These are phyloP conservation scores for Escovopsis sp. DNA, from an alignment of 2,329 filamentous ascomycete genomes.

Conservation along the genomic window DNA sequence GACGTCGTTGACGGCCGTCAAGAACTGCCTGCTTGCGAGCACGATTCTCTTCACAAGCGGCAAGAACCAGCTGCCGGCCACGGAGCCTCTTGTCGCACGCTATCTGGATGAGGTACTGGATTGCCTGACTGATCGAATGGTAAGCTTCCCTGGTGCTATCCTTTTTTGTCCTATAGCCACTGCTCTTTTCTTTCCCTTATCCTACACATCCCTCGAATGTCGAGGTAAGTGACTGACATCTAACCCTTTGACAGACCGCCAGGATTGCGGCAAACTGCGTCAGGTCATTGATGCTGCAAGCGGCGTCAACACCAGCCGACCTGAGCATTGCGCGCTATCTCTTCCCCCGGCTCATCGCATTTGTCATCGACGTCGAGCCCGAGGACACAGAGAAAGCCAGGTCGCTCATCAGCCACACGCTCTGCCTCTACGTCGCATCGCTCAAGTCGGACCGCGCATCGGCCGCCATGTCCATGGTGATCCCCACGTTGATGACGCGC, in stretches of 20 bases:
- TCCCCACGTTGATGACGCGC: conserved; percentile 61
- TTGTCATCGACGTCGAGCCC: conserved; percentile 51
- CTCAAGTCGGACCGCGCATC: conserved; percentile 30
- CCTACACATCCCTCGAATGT: too few species aligned
- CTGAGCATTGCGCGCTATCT: conserved; percentile 60
- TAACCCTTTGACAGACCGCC: conserved; percentile 49
- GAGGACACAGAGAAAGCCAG: conserved; percentile 72
- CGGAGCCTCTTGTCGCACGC: conserved; percentile 57
- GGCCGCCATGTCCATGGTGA: conserved; percentile 57
- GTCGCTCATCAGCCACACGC: conserved; percentile 52
- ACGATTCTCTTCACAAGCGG: conserved; percentile 81
- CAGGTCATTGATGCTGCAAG: conserved; percentile 62
- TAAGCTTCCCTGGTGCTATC: conserved; percentile 31
- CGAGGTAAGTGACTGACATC: too few species aligned
- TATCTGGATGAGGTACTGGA: conserved; percentile 74
- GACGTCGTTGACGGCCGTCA: conserved; percentile 72
- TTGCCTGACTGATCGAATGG: conserved; percentile 65
- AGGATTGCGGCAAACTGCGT: conserved; percentile 86
- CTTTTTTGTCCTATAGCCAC: background rate
- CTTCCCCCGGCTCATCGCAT: conserved; percentile 59
- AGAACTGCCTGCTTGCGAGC: conserved; percentile 76
- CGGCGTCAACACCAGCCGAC: conserved; percentile 47
- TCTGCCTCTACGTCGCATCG: conserved; percentile 53
- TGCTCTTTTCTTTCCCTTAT: background rate
- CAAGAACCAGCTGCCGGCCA: conserved; percentile 54